phyloP scores from a whole-genome alignment of 2,329 filamentous ascomycete genomes.

The Periconia digitata region DNA sequence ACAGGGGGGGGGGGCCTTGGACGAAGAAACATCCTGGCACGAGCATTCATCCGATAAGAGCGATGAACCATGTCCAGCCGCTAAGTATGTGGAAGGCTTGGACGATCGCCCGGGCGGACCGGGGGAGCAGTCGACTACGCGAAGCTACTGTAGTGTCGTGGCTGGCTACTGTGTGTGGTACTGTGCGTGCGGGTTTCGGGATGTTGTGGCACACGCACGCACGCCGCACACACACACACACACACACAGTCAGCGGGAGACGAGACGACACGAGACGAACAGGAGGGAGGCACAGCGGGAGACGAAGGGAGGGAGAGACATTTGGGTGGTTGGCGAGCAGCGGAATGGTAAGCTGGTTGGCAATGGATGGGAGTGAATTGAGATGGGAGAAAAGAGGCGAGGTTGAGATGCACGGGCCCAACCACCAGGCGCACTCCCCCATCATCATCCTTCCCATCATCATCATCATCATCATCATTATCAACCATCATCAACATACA shows the following conservation, averaged over 20 bases:
- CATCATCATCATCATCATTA: neutral
- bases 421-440: no score
- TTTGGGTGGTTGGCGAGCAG: neutral
- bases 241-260: neutral
- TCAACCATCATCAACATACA: no score
- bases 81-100: conserved; percentile 2
- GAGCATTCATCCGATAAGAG: conserved; percentile 12
- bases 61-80: conserved; percentile 1
- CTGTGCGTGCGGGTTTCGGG: conserved; percentile 2
- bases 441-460: no score
- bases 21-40: conserved; percentile 5
- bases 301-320: neutral
- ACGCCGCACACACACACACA: neutral
- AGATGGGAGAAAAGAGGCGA: neutral
- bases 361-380: no score
- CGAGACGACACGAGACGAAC: no score
- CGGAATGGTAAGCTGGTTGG: neutral
- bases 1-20: conserved; percentile 43
- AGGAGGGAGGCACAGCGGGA: neutral
- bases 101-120: conserved; percentile 3
- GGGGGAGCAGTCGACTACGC: neutral
- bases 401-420: no score
- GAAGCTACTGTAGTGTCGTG: neutral
- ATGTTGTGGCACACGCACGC: conserved; percentile 7
- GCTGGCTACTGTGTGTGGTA: neutral